These are phyloP conservation scores for Solanum tacnaense DNA, from an alignment of 257 asterid genomes.

Conservation along the genomic window DNA sequence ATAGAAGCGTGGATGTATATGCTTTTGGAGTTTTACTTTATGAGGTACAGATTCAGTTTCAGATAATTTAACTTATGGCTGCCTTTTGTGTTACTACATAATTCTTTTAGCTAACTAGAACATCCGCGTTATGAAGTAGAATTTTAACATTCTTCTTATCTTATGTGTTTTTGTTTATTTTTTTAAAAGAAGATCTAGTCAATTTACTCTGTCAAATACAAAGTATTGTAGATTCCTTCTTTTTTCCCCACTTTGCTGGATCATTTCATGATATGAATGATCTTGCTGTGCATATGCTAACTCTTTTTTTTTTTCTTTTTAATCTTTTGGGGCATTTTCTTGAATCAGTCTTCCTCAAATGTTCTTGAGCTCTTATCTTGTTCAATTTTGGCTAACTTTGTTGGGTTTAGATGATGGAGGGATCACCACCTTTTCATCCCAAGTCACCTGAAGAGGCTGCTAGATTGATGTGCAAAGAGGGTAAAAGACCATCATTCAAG, in stretches of 20 bases:
- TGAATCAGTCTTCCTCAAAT: background rate
- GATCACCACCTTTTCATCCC: slow-evolving; percentile 63
- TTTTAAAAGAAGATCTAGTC: background rate
- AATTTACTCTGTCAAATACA: background rate
- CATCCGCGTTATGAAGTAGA: background rate
- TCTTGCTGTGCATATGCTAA: background rate
- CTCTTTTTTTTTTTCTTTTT: background rate
- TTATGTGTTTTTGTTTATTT: no score
- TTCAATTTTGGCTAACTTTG: background rate
- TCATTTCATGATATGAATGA: background rate
- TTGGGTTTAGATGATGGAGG: slow-evolving; percentile 77
- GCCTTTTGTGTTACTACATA: background rate
- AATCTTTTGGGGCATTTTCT: background rate
- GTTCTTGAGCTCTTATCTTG: background rate
- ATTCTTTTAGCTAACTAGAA: background rate
- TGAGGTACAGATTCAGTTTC: slow-evolving; percentile 48
- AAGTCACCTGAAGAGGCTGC: slow-evolving; percentile 67
- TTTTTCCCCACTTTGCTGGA: background rate
- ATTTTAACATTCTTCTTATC: background rate
- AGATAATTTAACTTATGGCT: background rate
- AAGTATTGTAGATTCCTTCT: background rate
- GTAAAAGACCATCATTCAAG: slow-evolving; percentile 73
- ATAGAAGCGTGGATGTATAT: slow-evolving; percentile 80
- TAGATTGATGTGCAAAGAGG: slow-evolving; percentile 56
- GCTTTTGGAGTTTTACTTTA: slow-evolving; percentile 75